phyloP scores from a whole-genome alignment of 176 grass and related monocot species.

The Areca catechu region DNA sequence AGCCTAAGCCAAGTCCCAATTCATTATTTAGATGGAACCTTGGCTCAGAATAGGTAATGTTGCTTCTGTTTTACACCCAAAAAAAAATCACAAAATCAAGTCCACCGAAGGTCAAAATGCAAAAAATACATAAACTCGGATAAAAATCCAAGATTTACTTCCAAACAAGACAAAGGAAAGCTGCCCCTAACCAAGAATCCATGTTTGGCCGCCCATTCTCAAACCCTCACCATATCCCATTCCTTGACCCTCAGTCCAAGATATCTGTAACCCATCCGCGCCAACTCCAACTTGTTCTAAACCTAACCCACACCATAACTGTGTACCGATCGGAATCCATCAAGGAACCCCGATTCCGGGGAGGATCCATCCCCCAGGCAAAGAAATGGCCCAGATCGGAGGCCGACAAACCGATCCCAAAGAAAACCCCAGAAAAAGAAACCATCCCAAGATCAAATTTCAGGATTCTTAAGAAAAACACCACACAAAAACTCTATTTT shows the following conservation, averaged over 20 bases:
- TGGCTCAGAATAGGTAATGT: neutral
- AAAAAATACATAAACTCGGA: neutral
- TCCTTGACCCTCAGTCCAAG: neutral
- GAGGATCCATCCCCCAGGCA: neutral
- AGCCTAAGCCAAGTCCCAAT: neutral
- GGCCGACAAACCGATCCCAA: neutral
- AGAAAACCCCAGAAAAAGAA: neutral
- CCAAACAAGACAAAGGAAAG: neutral
- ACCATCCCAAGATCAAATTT: neutral
- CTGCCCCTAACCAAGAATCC: neutral
- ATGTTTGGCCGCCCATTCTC: neutral
- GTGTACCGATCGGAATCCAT: neutral
- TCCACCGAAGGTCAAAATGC: neutral
- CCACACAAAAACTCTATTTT: neutral
- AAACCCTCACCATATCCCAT: conserved; percentile 2
- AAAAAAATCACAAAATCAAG: neutral
- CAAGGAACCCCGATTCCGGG: neutral
- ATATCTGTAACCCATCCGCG: neutral
- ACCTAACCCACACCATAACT: neutral
- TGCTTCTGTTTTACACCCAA: neutral
- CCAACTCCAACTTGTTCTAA: neutral
- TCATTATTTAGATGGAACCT: neutral
- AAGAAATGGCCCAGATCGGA: neutral
- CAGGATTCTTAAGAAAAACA: neutral
- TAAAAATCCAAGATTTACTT: too few relatives aligned